These are phyloP conservation scores for Penicillium atrosanguineum DNA, from an alignment of 495 filamentous ascomycete genomes.

Conservation along the genomic window DNA sequence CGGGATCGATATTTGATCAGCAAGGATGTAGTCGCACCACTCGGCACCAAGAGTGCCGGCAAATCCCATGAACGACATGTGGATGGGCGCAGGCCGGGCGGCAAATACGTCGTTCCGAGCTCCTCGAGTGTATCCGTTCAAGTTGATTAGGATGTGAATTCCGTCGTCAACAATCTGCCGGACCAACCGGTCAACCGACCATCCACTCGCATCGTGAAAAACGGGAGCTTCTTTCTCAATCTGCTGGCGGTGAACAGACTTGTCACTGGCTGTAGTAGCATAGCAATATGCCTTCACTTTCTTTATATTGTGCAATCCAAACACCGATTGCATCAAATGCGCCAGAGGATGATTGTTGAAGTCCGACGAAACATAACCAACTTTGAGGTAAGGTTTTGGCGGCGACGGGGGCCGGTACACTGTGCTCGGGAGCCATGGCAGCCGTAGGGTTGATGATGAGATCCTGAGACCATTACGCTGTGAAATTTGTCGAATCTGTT, in stretches of 20 bases:
- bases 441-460: slow-evolving; percentile 79
- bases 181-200: slow-evolving; percentile 83
- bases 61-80: slow-evolving; percentile 99
- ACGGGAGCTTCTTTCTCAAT: slow-evolving; percentile 93
- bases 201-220: slow-evolving; percentile 84
- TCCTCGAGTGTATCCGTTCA: slow-evolving; percentile 96
- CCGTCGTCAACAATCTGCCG: slow-evolving; percentile 87
- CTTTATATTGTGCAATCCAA: slow-evolving; percentile 77
- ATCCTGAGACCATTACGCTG: slow-evolving; percentile 93
- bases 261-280: slow-evolving; percentile 91
- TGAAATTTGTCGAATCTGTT: slow-evolving; percentile 92
- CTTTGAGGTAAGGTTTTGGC: slow-evolving; percentile 76
- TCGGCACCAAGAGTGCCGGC: slow-evolving; percentile 94
- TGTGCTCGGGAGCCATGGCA: slow-evolving; percentile 78
- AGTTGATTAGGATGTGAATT: slow-evolving; percentile 94
- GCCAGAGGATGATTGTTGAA: slow-evolving; percentile 99
- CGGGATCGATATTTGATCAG: slow-evolving; percentile 85
- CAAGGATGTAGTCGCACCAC: slow-evolving; percentile 98
- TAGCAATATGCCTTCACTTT: slow-evolving; percentile 89
- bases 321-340: slow-evolving; percentile 98
- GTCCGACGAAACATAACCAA: slow-evolving; percentile 96
- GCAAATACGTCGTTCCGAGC: slow-evolving; percentile 98
- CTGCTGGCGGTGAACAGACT: slow-evolving; percentile 85
- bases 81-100: slow-evolving; percentile 89
- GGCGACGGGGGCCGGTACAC: slow-evolving; percentile 83